A percentile compares a stretch with the other conserved stretches of the same genome.
Evolutionary conservation across 2,329 filamentous ascomycete genomes (phyloP).

Genomic region (Thielaviopsis populi): DNA sequence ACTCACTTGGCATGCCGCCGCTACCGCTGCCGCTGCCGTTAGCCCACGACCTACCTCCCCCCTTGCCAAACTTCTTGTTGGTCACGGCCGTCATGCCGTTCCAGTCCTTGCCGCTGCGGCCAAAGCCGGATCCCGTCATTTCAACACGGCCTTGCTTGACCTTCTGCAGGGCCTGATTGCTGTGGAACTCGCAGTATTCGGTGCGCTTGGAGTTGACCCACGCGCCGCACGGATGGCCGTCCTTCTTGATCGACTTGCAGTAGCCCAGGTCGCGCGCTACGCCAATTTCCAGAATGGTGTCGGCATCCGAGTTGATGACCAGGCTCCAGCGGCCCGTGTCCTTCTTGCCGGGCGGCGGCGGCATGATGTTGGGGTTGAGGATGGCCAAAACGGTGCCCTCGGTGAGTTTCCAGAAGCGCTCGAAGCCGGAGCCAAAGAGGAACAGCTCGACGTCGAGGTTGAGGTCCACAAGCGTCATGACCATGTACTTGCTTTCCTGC

Average conservation of each 20-base stretch:
- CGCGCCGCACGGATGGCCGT: slow-evolving; percentile 61
- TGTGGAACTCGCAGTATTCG: slow-evolving; percentile 83
- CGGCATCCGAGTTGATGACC: slow-evolving; percentile 69
- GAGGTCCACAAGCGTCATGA: slow-evolving; percentile 72
- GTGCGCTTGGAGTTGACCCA: slow-evolving; percentile 87
- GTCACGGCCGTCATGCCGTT: slow-evolving; percentile 21
- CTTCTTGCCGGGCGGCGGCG: slow-evolving; percentile 57
- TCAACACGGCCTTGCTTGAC: slow-evolving; percentile 56
- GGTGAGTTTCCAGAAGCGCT: slow-evolving; percentile 84
- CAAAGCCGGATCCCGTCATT: slow-evolving; percentile 53
- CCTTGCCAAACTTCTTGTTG: slow-evolving; percentile 31
- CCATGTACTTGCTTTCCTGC: slow-evolving; percentile 71
- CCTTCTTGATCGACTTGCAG: slow-evolving; percentile 72
- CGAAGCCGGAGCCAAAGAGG: slow-evolving; percentile 80
- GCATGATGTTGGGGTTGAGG: slow-evolving; percentile 81
- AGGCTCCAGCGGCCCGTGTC: slow-evolving; percentile 77
- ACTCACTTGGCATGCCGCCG: not conserved
- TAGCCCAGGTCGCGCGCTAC: slow-evolving; percentile 71
- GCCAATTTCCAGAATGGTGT: slow-evolving; percentile 83
- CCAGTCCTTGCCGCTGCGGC: slow-evolving; percentile 22
- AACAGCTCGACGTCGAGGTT: slow-evolving; percentile 86
- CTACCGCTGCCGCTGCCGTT: too few relatives aligned
- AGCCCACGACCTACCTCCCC: slow-evolving; percentile 21
- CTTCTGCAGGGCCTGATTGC: slow-evolving; percentile 57
- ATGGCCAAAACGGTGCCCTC: slow-evolving; percentile 86